These are phyloP conservation scores for Zelonia costaricensis DNA, from an alignment of 208 protist genomes.

Conservation along the genomic window DNA sequence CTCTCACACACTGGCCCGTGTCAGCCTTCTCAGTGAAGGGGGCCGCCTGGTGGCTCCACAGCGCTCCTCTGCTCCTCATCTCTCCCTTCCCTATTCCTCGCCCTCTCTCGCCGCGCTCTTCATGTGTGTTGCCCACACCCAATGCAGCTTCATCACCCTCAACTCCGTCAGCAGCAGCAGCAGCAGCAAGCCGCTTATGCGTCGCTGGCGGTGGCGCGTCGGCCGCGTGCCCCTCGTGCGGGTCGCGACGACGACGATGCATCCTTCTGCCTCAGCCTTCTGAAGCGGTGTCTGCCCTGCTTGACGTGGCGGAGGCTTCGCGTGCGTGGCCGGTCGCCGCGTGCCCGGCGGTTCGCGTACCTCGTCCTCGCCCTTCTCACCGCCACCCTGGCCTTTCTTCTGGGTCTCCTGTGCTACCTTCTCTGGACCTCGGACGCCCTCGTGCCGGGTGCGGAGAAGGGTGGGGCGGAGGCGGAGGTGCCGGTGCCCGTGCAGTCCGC, in stretches of 20 bases:
- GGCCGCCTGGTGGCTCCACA: too few relatives aligned
- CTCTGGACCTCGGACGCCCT: not conserved
- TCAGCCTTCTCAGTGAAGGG: too few relatives aligned
- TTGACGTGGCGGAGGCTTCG: not conserved
- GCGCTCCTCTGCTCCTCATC: too few relatives aligned
- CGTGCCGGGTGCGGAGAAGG: too few relatives aligned
- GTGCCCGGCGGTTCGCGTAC: not conserved
- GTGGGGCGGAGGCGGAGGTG: too few relatives aligned
- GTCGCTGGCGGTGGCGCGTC: too few relatives aligned
- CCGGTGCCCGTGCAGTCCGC: too few relatives aligned
- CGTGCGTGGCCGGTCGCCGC: not conserved
- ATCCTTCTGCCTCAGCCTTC: not conserved
- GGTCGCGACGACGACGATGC: not conserved
- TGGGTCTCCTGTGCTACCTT: not conserved
- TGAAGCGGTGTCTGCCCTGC: slow-evolving; percentile 8
- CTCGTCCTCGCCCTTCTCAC: not conserved
- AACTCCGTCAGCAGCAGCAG: not conserved
- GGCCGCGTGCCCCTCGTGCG: too few relatives aligned
- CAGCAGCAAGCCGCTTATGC: not conserved
- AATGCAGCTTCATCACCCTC: not conserved
- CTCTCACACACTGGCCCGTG: too few relatives aligned
- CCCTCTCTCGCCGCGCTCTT: not conserved
- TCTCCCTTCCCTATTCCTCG: not conserved
- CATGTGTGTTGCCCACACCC: too few relatives aligned
- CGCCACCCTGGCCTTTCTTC: not conserved